phyloP scores from a whole-genome alignment of 345 rosid species.

The Diplotaxis tenuifolia region DNA sequence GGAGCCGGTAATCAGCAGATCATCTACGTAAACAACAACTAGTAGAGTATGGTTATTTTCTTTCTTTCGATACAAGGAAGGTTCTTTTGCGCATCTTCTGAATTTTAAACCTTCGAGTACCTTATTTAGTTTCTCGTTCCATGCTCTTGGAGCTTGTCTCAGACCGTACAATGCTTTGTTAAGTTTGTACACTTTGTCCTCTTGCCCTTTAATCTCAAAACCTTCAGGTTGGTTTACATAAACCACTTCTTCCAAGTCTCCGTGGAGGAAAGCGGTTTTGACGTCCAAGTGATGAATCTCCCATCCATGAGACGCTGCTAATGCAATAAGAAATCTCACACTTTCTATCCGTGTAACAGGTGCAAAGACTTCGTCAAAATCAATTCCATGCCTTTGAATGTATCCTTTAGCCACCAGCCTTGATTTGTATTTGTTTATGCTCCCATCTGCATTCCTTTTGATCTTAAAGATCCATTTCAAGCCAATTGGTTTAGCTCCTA shows the following conservation, averaged over 20 bases:
- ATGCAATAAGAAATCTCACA: background rate
- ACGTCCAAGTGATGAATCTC: background rate
- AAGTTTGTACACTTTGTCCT: background rate
- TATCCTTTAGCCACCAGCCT: background rate
- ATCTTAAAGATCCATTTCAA: background rate
- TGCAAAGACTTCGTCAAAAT: background rate
- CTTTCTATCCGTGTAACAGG: background rate
- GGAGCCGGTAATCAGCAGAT: background rate
- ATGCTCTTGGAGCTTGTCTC: background rate
- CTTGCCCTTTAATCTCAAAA: background rate
- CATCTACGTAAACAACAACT: background rate
- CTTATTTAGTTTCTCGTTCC: background rate
- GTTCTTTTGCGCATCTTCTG: background rate
- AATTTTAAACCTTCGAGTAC: background rate
- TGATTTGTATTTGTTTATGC: background rate
- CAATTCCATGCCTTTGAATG: background rate
- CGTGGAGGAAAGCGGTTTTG: background rate
- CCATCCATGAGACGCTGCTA: background rate
- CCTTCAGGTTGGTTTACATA: background rate
- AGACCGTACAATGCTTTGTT: background rate
- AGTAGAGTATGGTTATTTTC: background rate
- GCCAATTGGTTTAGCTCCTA: background rate
- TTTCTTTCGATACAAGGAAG: background rate
- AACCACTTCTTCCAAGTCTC: background rate
- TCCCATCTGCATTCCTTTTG: background rate